These are phyloP conservation scores for Neurospora sp. DNA, from an alignment of 495 filamentous ascomycete genomes.

Conservation along the genomic window DNA sequence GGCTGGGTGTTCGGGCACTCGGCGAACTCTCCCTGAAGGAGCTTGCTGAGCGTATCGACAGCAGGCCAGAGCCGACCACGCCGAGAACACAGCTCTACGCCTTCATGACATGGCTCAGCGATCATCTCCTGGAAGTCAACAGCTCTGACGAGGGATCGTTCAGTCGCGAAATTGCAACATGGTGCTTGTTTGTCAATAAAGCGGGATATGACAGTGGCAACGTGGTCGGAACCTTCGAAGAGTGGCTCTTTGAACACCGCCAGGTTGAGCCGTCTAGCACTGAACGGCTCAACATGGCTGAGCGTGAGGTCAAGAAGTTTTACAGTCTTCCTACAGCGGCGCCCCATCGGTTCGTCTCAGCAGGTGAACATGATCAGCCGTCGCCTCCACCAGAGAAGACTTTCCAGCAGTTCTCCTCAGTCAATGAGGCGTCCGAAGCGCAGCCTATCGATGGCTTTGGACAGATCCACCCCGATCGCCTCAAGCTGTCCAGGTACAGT, in stretches of 20 bases:
- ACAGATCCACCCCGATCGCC: conserved; percentile 14
- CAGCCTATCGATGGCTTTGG: background rate
- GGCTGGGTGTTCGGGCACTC: conserved; percentile 5
- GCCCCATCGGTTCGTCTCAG: background rate
- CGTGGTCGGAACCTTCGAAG: conserved; percentile 15
- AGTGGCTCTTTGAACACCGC: conserved; percentile 17
- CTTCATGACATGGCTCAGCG: conserved; percentile 25
- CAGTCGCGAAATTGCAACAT: conserved; percentile 2
- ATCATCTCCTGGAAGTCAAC: conserved; percentile 18
- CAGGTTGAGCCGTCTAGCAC: conserved; percentile 8
- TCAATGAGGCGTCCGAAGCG: background rate
- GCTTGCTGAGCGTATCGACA: conserved; percentile 10
- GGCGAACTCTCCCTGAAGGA: conserved; percentile 11
- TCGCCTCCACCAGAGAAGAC: background rate
- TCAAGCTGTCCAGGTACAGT: conserved; percentile 3
- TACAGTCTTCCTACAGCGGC: background rate
- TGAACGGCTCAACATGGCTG: conserved; percentile 18
- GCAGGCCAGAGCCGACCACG: background rate
- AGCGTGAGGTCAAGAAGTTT: conserved; percentile 11
- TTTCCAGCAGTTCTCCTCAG: background rate
- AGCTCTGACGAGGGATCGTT: conserved; percentile 13
- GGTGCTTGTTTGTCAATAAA: conserved; percentile 7
- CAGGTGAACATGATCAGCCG: background rate
- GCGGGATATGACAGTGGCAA: conserved; percentile 3
- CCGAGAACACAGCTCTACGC: conserved; percentile 5